Evolutionary conservation across 192 early-diverging fungal genomes (phyloP).

Genomic region (Thamnidium elegans): DNA sequence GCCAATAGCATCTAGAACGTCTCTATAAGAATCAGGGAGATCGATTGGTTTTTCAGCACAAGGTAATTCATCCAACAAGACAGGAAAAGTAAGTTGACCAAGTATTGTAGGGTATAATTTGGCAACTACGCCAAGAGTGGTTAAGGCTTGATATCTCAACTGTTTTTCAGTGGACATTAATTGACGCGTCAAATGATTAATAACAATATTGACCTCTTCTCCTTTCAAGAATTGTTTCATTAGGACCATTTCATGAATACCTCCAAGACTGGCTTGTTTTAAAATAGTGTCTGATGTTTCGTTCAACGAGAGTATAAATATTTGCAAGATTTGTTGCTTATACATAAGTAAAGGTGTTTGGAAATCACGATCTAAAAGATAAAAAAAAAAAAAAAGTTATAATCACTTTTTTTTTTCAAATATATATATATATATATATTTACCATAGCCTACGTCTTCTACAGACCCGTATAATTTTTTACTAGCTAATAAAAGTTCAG

Average conservation of each 20-base stretch:
- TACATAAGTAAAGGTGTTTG: constrained; percentile 64
- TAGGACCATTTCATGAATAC: constrained; percentile 64
- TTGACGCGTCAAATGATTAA: not conserved
- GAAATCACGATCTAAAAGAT: constrained; percentile 50
- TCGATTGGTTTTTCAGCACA: not conserved
- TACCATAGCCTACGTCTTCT: constrained; percentile 38
- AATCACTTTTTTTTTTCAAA: not conserved
- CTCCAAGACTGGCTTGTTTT: constrained; percentile 62
- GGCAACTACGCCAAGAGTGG: constrained; percentile 11
- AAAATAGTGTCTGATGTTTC: constrained; percentile 58
- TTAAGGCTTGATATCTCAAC: not conserved
- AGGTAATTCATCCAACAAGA: not conserved
- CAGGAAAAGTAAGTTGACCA: constrained; percentile 11
- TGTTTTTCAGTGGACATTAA: not conserved
- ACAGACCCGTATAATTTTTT: constrained; percentile 56
- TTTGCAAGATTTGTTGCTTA: constrained; percentile 69
- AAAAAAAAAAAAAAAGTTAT: not conserved
- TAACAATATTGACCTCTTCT: constrained; percentile 44
- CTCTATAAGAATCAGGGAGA: not conserved
- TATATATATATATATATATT: constrained; percentile 13
- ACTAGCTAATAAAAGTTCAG: constrained; percentile 71
- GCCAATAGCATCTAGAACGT: constrained; percentile 1
- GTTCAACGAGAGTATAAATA: constrained; percentile 62
- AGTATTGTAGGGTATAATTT: constrained; percentile 8
- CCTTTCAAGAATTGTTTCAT: constrained; percentile 57